Evolutionary conservation across 2,329 filamentous ascomycete species (phyloP).

Genomic region (Graphilbum ipis-grandicollis): DNA sequence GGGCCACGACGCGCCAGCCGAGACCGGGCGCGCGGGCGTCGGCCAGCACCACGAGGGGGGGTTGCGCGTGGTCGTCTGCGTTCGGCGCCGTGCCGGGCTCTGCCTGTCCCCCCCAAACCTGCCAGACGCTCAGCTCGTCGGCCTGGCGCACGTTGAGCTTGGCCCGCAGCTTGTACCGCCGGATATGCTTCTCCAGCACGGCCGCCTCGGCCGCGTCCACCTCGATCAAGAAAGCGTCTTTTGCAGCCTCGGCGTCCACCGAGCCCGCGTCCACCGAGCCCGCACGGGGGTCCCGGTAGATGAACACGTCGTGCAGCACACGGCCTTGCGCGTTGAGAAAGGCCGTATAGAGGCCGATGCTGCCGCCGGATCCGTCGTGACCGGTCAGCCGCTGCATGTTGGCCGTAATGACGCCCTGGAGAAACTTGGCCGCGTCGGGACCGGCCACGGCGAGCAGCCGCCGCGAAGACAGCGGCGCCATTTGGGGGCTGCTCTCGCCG

Average conservation of each 20-base stretch:
- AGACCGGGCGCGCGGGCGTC: constrained; percentile 39
- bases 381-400: constrained; percentile 30
- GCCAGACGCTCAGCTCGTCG: constrained; percentile 54
- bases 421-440: constrained; percentile 61
- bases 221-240: constrained; percentile 56
- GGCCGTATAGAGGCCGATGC: constrained; percentile 53
- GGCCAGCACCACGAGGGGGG: too few relatives aligned
- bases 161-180: constrained; percentile 69
- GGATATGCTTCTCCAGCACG: constrained; percentile 52
- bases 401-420: constrained; percentile 75
- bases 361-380: constrained; percentile 8
- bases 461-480: constrained; percentile 50
- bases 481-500: constrained; percentile 12
- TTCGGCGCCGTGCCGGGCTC: not conserved
- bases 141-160: constrained; percentile 56
- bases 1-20: constrained; percentile 30
- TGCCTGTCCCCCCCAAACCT: constrained; percentile 43
- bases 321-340: constrained; percentile 78
- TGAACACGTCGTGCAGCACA: constrained; percentile 75
- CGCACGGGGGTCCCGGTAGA: constrained; percentile 55
- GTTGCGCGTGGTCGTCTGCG: not conserved
- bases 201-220: constrained; percentile 53
- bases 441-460: constrained; percentile 67
- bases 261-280: constrained; percentile 12
- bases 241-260: not conserved